A percentile compares a stretch with the other conserved stretches of the same genome.
These are phyloP conservation scores for Nyctanthes arbortristis DNA, from an alignment of 257 asterid species.

Conservation along the genomic window DNA sequence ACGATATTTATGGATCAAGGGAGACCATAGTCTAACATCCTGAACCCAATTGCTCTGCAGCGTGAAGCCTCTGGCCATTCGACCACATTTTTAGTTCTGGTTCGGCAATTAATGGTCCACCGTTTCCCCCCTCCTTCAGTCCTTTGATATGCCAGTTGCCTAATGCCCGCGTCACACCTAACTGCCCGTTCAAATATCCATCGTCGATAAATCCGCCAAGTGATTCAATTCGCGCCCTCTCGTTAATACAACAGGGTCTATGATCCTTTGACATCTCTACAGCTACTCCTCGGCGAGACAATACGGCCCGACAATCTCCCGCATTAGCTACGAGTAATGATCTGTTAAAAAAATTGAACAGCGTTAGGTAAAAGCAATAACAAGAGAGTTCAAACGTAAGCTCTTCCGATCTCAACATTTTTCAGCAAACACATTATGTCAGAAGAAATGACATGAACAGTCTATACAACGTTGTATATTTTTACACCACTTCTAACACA, in stretches of 20 bases:
- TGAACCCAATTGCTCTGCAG: not conserved
- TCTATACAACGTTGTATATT: not conserved
- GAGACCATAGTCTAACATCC: not conserved
- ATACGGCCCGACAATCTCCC: slow-evolving; percentile 89
- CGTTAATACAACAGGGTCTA: slow-evolving; percentile 63
- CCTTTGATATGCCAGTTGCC: slow-evolving; percentile 97
- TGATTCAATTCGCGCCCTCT: slow-evolving; percentile 69
- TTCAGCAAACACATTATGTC: not conserved
- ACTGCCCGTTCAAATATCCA: slow-evolving; percentile 72
- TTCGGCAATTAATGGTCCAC: slow-evolving; percentile 87
- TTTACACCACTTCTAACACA: not conserved
- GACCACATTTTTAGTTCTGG: slow-evolving; percentile 78
- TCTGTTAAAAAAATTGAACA: slow-evolving; percentile 36
- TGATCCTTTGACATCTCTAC: slow-evolving; percentile 91
- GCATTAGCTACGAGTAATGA: slow-evolving; percentile 93
- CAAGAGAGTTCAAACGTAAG: not conserved
- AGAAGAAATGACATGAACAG: not conserved
- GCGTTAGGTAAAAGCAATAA: not conserved
- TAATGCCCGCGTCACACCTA: slow-evolving; percentile 83
- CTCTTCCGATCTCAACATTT: not conserved
- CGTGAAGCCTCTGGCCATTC: no score
- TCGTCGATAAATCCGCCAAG: slow-evolving; percentile 74
- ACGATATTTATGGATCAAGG: not conserved
- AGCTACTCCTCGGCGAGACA: slow-evolving; percentile 73
- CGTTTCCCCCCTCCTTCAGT: slow-evolving; percentile 57